Conservation (phyloP, 495 filamentous ascomycete genomes). For the Tricharina praecox region DNA sequence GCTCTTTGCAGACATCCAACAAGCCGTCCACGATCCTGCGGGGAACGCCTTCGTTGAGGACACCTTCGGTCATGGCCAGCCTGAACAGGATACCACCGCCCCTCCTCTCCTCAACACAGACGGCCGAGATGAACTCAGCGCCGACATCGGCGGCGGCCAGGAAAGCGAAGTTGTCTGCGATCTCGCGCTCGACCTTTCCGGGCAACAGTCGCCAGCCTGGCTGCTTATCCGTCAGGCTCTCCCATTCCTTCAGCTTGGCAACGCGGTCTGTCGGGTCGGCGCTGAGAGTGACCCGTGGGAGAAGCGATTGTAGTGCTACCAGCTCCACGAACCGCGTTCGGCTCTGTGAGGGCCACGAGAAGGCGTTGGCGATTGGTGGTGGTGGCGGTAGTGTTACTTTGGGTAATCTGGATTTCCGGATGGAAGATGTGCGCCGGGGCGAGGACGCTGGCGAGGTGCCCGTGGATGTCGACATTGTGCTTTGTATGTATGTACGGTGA, state of each 20-base stretch:
- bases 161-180: conserved; percentile 26
- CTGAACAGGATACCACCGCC: conserved; percentile 16
- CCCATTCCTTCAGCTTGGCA: conserved; percentile 4
- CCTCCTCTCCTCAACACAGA: conserved; percentile 22
- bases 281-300: conserved; percentile 7
- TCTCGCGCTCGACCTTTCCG: conserved; percentile 18
- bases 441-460: neutral
- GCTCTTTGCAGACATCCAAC: conserved; percentile 12
- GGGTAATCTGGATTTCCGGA: too few relatives aligned
- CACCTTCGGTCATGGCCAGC: conserved; percentile 25
- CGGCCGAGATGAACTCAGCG: conserved; percentile 15
- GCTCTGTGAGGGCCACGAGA: conserved; percentile 17
- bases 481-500: too few relatives aligned
- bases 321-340: conserved; percentile 21
- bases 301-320: conserved; percentile 20
- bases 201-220: conserved; percentile 13
- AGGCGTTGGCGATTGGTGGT: conserved; percentile 13
- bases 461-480: too few relatives aligned
- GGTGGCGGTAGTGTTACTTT: neutral
- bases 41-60: conserved; percentile 25
- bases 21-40: conserved; percentile 19
- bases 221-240: conserved; percentile 2
- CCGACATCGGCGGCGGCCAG: conserved; percentile 18
- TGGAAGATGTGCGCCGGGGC: neutral
- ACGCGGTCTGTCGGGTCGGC: neutral